These are phyloP conservation scores for Fremontodendron californicum DNA, from an alignment of 345 rosid genomes.

Conservation along the genomic window DNA sequence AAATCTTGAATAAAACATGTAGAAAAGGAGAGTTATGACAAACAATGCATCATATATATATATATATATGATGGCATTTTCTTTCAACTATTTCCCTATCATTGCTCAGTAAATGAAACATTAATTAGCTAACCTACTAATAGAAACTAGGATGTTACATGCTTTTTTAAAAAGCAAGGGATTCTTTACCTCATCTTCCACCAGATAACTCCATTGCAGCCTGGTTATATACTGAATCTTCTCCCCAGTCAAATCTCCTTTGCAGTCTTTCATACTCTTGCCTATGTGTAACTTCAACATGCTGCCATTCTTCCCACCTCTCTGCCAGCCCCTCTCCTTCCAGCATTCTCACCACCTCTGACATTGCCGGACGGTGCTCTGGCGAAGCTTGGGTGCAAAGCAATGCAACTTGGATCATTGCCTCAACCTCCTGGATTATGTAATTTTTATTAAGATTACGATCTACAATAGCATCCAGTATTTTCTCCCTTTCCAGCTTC, in stretches of 20 bases:
- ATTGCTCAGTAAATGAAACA: not conserved
- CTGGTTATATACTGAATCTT: slow-evolving; percentile 74
- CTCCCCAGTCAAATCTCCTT: slow-evolving; percentile 79
- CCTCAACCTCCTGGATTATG: slow-evolving; percentile 68
- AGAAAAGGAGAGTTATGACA: not conserved
- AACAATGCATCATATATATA: not conserved
- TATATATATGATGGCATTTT: not conserved
- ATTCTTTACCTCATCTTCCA: slow-evolving; percentile 52
- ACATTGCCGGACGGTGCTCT: slow-evolving; percentile 86
- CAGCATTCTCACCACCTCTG: slow-evolving; percentile 89
- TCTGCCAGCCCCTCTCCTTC: slow-evolving; percentile 97
- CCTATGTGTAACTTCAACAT: slow-evolving; percentile 70
- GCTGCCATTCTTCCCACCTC: slow-evolving; percentile 99
- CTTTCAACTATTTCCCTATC: not conserved
- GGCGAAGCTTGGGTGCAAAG: slow-evolving; percentile 86
- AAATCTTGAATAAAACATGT: not conserved
- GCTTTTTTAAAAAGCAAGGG: not conserved
- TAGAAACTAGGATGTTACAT: not conserved
- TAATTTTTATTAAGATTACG: slow-evolving; percentile 52
- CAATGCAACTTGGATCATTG: slow-evolving; percentile 87
- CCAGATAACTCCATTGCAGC: slow-evolving; percentile 86
- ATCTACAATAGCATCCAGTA: slow-evolving; percentile 78
- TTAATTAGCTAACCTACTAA: not conserved
- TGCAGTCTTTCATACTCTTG: slow-evolving; percentile 81
- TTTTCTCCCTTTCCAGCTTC: slow-evolving; percentile 86